These are phyloP conservation scores for Fusarium zealandicum DNA, from an alignment of 2,329 filamentous ascomycete species.

Conservation along the genomic window DNA sequence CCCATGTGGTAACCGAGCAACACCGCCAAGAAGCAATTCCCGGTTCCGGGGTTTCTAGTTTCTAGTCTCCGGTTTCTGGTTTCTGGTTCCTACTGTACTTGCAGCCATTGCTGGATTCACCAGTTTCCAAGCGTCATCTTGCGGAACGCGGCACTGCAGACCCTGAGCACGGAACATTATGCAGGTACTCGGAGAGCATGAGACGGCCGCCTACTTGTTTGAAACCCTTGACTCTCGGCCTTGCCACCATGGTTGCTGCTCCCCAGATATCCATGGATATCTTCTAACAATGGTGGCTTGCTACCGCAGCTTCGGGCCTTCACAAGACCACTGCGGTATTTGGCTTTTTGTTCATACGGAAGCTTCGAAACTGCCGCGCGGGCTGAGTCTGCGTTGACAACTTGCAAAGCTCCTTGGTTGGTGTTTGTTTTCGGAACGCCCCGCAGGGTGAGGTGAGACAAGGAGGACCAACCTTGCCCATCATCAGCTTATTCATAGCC, in stretches of 20 bases:
- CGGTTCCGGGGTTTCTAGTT: constrained; percentile 9
- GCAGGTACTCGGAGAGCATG: constrained; percentile 23
- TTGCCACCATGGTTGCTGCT: background rate
- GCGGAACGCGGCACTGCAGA: constrained; percentile 1
- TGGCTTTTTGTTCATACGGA: background rate
- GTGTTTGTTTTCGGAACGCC: constrained; percentile 15
- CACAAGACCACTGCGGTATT: background rate
- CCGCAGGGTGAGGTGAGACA: constrained; percentile 15
- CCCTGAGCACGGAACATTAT: constrained; percentile 20
- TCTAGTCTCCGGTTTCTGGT: constrained; percentile 3
- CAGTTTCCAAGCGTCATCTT: constrained; percentile 9
- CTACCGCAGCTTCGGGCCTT: background rate
- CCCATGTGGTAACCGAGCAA: constrained; percentile 8
- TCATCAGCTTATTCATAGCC: background rate
- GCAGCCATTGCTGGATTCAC: constrained; percentile 7
- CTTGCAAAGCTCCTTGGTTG: background rate
- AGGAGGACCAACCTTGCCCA: background rate
- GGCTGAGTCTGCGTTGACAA: constrained; percentile 4
- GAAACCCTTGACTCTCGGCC: background rate
- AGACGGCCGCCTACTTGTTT: background rate
- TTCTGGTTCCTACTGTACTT: background rate
- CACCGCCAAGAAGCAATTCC: background rate
- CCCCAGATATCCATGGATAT: background rate
- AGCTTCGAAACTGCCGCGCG: constrained; percentile 5
- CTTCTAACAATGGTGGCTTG: too few species aligned